Conservation (phyloP, 164 flowering plant species). For the Umbilicus rupestris region DNA sequence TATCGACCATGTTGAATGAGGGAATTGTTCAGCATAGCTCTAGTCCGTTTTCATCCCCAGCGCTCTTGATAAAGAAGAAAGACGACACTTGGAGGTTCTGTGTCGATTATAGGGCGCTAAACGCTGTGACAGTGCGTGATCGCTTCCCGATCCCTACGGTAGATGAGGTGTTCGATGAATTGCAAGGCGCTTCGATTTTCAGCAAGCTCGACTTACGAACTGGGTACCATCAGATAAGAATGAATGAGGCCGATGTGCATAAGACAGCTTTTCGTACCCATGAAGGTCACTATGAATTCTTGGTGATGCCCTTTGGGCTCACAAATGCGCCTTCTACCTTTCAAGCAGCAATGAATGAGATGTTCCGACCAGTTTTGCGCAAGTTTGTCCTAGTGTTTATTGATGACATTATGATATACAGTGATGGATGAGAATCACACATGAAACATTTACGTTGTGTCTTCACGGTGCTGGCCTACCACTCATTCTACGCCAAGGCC, state of each 20-base stretch:
- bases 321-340: constrained; percentile 2
- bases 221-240: not conserved
- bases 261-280: not conserved
- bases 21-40: not conserved
- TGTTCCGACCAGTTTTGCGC: not conserved
- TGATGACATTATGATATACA: not conserved
- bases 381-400: not conserved
- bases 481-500: not conserved
- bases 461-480: too few species aligned
- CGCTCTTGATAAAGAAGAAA: not conserved
- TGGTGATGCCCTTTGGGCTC: constrained; percentile 5
- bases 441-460: not conserved
- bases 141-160: not conserved
- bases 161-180: not conserved
- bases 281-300: not conserved
- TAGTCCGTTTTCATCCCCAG: not conserved
- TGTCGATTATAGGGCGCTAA: not conserved
- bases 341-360: not conserved
- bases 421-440: not conserved
- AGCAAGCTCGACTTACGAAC: not conserved
- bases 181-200: not conserved
- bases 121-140: not conserved
- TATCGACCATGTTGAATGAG: not conserved
- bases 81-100: not conserved
- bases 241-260: not conserved